Evolutionary conservation across 345 rosid genomes (phyloP).

Genomic region (Crucihimalaya himalaica): DNA sequence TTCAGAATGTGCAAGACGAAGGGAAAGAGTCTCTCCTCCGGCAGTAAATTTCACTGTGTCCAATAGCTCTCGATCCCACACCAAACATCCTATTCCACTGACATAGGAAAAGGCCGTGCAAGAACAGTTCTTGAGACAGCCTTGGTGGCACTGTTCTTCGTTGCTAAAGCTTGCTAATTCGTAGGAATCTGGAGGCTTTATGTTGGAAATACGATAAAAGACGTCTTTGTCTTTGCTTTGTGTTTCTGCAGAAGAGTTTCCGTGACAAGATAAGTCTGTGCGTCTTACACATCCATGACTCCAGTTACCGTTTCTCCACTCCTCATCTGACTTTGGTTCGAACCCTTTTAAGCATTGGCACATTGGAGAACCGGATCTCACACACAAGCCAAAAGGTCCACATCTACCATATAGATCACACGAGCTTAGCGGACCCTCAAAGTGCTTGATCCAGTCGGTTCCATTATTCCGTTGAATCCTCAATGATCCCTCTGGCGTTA

Average conservation of each 20-base stretch:
- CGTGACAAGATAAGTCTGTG: conserved; percentile 33
- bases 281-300: conserved; percentile 41
- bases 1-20: conserved; percentile 68
- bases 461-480: conserved; percentile 30
- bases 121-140: conserved; percentile 54
- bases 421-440: conserved; percentile 24
- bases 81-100: conserved; percentile 55
- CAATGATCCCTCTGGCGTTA: conserved; percentile 35
- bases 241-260: conserved; percentile 12
- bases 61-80: conserved; percentile 57
- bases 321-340: conserved; percentile 33
- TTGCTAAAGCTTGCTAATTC: conserved; percentile 18
- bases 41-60: conserved; percentile 50
- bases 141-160: conserved; percentile 30
- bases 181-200: conserved; percentile 42
- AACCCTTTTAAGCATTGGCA: conserved; percentile 45
- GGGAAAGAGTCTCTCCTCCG: conserved; percentile 44
- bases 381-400: conserved; percentile 44
- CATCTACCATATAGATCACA: conserved; percentile 41
- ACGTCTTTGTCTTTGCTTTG: conserved; percentile 22
- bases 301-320: conserved; percentile 40
- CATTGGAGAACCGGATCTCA: conserved; percentile 11
- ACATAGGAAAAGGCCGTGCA: conserved; percentile 57
- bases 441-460: conserved; percentile 25
- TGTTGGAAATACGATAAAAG: conserved; percentile 32